Evolutionary conservation across 2,329 filamentous ascomycete species (phyloP).

Genomic region (Calonectria pauciramosa): DNA sequence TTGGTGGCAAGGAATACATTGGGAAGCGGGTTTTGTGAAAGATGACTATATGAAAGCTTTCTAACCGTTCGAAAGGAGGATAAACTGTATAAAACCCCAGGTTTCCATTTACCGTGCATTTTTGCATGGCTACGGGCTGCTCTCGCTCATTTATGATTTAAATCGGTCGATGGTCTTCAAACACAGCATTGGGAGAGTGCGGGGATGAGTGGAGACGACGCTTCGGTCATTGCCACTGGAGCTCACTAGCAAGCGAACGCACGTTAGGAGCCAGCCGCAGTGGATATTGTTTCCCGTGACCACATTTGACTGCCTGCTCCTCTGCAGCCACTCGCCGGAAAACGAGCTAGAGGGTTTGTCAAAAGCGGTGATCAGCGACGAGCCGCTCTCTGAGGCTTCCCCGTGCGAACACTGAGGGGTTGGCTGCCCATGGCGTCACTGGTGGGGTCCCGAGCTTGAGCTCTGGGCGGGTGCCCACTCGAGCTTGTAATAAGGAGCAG

Average conservation of each 20-base stretch:
- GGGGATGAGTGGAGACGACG: slow-evolving; percentile 5
- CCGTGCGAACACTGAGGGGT: slow-evolving; percentile 10
- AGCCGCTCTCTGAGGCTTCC: background rate
- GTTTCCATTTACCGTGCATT: background rate
- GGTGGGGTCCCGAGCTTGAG: background rate
- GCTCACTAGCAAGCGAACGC: background rate
- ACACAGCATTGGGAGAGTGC: background rate
- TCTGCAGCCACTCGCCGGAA: background rate
- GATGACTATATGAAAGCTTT: background rate
- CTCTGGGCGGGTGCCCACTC: background rate
- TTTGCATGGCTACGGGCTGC: no score
- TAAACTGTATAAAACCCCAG: background rate
- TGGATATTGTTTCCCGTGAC: slow-evolving; percentile 9
- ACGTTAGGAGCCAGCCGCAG: background rate
- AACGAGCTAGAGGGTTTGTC: background rate
- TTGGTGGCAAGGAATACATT: background rate
- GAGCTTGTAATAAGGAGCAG: slow-evolving; percentile 7
- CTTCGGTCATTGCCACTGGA: background rate
- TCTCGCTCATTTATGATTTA: background rate
- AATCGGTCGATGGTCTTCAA: background rate
- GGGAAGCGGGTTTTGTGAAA: background rate
- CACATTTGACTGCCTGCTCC: background rate
- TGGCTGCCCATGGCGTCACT: background rate
- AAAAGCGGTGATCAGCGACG: background rate
- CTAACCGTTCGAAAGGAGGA: no score